Conservation (phyloP, 805 yeast species). For the Kodamaea kakaduensis region DNA sequence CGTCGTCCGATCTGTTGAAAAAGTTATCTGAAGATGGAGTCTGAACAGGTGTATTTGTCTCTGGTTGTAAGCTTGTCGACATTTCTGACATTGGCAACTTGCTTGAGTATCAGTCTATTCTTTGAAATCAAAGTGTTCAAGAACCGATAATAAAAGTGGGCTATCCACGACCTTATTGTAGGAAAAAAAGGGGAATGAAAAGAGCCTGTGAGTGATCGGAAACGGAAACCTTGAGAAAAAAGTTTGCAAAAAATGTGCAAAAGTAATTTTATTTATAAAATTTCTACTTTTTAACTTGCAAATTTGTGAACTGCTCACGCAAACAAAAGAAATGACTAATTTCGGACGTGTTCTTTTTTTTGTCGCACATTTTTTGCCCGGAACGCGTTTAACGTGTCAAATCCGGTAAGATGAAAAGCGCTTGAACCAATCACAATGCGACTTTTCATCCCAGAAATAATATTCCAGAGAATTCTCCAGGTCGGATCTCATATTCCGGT, state of each 20-base stretch:
- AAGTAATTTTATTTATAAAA: slow-evolving; percentile 9
- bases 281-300: slow-evolving; percentile 8
- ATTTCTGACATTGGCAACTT: slow-evolving; percentile 11
- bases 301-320: slow-evolving; percentile 5
- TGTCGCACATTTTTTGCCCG: not conserved
- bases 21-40: slow-evolving; percentile 33
- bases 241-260: slow-evolving; percentile 9
- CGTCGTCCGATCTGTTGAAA: slow-evolving; percentile 22
- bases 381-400: slow-evolving; percentile 2
- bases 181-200: not conserved
- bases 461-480: slow-evolving; percentile 7
- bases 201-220: not conserved
- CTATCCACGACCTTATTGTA: slow-evolving; percentile 4
- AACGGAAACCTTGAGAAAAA: slow-evolving; percentile 4
- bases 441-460: slow-evolving; percentile 1
- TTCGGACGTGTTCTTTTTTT: slow-evolving; percentile 7
- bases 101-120: not conserved
- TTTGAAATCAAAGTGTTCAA: slow-evolving; percentile 2
- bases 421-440: slow-evolving; percentile 7
- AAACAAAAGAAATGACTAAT: slow-evolving; percentile 10
- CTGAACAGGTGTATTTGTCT: slow-evolving; percentile 37
- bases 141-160: not conserved
- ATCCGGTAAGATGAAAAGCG: slow-evolving; percentile 1
- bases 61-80: slow-evolving; percentile 28
- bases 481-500: slow-evolving; percentile 3